phyloP scores from a whole-genome alignment of 176 grass and related monocot species.

The Urochloa ruziziensis region DNA sequence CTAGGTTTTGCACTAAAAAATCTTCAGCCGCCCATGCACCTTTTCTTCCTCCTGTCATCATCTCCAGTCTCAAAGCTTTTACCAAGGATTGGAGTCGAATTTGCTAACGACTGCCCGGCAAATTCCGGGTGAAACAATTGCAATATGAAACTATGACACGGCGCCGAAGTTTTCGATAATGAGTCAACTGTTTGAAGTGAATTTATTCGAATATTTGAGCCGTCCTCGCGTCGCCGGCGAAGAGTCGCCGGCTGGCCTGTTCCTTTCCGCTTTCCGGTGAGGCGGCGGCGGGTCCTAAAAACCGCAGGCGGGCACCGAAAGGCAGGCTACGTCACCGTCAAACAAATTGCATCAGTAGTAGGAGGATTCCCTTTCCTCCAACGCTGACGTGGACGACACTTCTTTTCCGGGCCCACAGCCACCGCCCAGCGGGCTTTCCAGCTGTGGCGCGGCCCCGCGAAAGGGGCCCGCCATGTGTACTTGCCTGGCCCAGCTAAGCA shows the following conservation, averaged over 20 bases:
- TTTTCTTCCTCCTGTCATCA: background rate
- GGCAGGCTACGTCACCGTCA: background rate
- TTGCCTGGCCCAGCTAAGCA: background rate
- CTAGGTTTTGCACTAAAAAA: background rate
- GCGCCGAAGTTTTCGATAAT: background rate
- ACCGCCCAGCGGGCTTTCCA: conserved; percentile 50
- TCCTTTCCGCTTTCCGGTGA: background rate
- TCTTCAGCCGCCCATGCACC: background rate
- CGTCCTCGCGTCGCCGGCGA: background rate
- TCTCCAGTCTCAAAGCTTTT: too few species aligned
- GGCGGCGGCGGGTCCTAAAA: background rate
- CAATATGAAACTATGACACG: too few species aligned
- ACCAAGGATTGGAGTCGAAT: background rate
- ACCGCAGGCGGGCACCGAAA: conserved; percentile 15
- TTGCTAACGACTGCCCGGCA: background rate
- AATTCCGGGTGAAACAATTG: background rate
- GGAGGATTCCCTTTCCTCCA: background rate
- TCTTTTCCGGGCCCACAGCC: background rate
- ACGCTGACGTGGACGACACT: conserved; percentile 33
- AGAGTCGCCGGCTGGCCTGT: background rate
- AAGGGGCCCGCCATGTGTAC: conserved; percentile 40
- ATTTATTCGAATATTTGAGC: background rate
- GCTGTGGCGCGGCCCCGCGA: background rate
- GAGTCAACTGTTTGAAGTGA: background rate
- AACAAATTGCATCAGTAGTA: background rate